Evolutionary conservation across 768 basidiomycete species (phyloP), one percentile per base, ranked within the genome.

Genomic region (Boletus rubroflammeus): DNA sequence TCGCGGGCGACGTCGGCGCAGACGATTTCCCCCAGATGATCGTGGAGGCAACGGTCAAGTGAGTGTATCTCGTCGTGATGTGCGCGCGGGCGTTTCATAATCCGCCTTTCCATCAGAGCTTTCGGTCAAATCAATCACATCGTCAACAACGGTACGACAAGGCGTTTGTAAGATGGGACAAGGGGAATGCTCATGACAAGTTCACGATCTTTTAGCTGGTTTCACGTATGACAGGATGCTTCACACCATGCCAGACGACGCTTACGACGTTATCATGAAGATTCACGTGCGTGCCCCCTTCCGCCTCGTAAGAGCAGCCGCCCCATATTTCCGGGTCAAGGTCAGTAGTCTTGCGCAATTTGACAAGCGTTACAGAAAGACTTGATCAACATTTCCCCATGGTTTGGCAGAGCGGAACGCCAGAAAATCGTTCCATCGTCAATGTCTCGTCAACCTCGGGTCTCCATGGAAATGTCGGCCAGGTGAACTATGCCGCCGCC

Each of bases 201-300:
- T 28, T 38, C 43, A 6, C 39, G 11, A 25, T 19, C 10, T 17
- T 38, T 47, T 56, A 83, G 85, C 86, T 44, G 86, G 84, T 45
- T 90, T 90, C 74, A 89, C 88, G 7, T 89, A 80, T 62, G 88
- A 91, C 78, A 87, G 85, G 70, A 93, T 93, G 91, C 75, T 92
- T 36, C 90, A 91, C 72, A 90, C 88, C 6, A 90, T 85, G 55
- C 84, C 87, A 3, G 91, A 93, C 71, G 88, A 91, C 41, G 80
- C 83, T 2, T 93, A 81, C 67, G 86, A 90, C 57, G 77, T 93
- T 60, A 93, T 93, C 63, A 76, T 87, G 70, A 88, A 87, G 66
- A 84, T 93, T 48, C 92, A 93, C 69, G 86, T 90, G 62, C 83
- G 87, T 47, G 89, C 91, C 3, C 92, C 91, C 0, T 93, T 93